Evolutionary conservation across 2,329 filamentous ascomycete species (phyloP), one percentile per base, ranked within the genome.

Genomic region (Zelopaecilomyces penicillatus): DNA sequence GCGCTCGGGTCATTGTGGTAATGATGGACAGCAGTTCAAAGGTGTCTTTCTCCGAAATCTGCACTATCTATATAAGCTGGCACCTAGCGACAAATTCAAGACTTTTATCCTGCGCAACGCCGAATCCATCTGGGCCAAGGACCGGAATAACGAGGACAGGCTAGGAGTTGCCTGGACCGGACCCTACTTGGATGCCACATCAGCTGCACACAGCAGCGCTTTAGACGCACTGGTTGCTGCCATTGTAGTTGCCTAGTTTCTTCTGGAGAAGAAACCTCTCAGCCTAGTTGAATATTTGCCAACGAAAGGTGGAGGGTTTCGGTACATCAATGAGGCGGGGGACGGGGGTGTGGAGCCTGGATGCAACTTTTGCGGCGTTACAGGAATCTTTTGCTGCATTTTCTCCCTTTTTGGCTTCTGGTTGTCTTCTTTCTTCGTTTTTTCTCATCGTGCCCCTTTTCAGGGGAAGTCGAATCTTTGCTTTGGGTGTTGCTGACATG

Each of bases 31-130:
- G 31, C 79, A 85, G 55, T 88, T 87, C 71, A 87, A 88, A 62
- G 84, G 84, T 4, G 69, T 87, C 32, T 85, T 87, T 50, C 70
- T 77, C 11, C 73, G 82, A 19, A 85, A 85, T 55, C 64, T 88
- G 19, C 69, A 71, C 31, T 73, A 75, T 44, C 61, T 88, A 31
- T 68, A 83, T 26, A 55, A 63, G 1, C 73, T 62, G 3, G 71
- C 70, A 1, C 74, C 75, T 0, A 64, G 74, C 33, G 58, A 67
- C 3, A 58, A 59, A 7, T 82, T 80, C 55, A 65, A 62, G 9
- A 57, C 64, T 2, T 80, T 82, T 44, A 75, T 87, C 45, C 59
- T 71, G 39, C 65, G 61, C 29, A 87, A 85, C 46, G 83, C 83
- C 7, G 66, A 82, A 49, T 75, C 73, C 37, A 79, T 87, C 47